Percentiles rank a stretch among this genome's conserved stretches.
These are phyloP conservation scores for Brassica balearica DNA, from an alignment of 441 rosid genomes.

Conservation along the genomic window DNA sequence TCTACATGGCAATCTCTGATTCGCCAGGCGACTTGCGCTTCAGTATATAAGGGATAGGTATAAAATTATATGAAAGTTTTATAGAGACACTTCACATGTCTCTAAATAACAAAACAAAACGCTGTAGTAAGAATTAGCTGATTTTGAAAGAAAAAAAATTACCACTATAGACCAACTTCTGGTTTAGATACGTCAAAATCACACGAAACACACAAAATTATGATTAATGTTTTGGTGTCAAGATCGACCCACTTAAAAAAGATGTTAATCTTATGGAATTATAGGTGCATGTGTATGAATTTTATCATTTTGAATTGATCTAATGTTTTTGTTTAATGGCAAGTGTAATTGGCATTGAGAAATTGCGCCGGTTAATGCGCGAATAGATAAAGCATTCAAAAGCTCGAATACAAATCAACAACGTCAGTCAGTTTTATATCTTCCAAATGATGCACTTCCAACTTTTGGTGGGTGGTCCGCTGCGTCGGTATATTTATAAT, in stretches of 20 bases:
- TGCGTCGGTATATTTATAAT: constrained; percentile 8
- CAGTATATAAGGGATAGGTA: neutral
- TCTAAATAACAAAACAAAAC: neutral
- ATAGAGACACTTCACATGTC: neutral
- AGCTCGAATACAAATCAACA: constrained; percentile 26
- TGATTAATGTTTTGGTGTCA: neutral
- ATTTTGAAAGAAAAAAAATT: neutral
- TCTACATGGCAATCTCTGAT: too few species aligned
- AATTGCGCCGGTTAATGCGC: constrained; percentile 43
- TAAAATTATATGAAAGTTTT: neutral
- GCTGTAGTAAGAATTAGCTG: neutral
- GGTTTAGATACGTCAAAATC: neutral
- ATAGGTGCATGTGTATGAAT: constrained; percentile 4
- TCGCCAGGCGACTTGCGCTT: too few species aligned
- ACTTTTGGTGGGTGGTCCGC: constrained; percentile 33
- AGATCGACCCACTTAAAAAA: neutral
- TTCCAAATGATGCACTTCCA: constrained; percentile 31
- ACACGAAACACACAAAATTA: constrained; percentile 7
- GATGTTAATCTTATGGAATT: neutral
- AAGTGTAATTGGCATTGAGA: constrained; percentile 28
- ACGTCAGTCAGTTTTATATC: constrained; percentile 26
- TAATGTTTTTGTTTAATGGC: constrained; percentile 3
- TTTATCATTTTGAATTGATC: neutral
- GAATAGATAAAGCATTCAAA: constrained; percentile 31
- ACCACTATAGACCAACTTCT: constrained; percentile 12